Percentiles rank a stretch among this genome's conserved stretches.
Conservation (phyloP, 1,284 basidiomycete genomes). For the Cystobasidium slooffiae region DNA sequence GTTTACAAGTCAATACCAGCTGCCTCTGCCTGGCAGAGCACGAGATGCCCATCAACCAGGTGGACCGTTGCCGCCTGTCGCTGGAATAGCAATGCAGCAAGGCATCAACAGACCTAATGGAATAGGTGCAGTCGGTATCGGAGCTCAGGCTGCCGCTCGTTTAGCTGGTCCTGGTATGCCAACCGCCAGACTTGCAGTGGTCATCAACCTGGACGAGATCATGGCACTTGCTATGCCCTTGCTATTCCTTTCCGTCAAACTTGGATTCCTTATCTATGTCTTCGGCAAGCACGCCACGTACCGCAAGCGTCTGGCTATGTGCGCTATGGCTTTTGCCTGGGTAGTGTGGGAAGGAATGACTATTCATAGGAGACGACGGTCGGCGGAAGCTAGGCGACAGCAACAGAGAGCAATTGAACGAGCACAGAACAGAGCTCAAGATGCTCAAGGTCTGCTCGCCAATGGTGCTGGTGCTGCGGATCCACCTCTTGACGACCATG, state of each 20-base stretch:
- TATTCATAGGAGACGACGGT: constrained; percentile 44
- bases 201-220: constrained; percentile 54
- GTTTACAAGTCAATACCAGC: neutral
- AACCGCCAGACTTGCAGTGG: constrained; percentile 45
- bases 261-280: constrained; percentile 52
- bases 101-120: constrained; percentile 1
- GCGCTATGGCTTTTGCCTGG: constrained; percentile 50
- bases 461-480: neutral
- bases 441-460: neutral
- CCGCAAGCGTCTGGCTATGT: constrained; percentile 49
- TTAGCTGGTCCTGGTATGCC: constrained; percentile 29
- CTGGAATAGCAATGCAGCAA: constrained; percentile 22
- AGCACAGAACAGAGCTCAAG: neutral
- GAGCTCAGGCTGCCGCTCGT: constrained; percentile 29
- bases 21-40: neutral
- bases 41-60: neutral
- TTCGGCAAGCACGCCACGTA: constrained; percentile 53
- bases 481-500: constrained; percentile 1
- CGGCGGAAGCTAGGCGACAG: constrained; percentile 43
- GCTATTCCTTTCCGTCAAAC: constrained; percentile 52
- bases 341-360: constrained; percentile 51
- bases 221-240: constrained; percentile 51
- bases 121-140: constrained; percentile 31
- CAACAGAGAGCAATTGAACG: constrained; percentile 33
- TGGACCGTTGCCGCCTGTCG: neutral